These are phyloP conservation scores for Coniochaeta prunicola DNA, from an alignment of 2,329 filamentous ascomycete species.

Conservation along the genomic window DNA sequence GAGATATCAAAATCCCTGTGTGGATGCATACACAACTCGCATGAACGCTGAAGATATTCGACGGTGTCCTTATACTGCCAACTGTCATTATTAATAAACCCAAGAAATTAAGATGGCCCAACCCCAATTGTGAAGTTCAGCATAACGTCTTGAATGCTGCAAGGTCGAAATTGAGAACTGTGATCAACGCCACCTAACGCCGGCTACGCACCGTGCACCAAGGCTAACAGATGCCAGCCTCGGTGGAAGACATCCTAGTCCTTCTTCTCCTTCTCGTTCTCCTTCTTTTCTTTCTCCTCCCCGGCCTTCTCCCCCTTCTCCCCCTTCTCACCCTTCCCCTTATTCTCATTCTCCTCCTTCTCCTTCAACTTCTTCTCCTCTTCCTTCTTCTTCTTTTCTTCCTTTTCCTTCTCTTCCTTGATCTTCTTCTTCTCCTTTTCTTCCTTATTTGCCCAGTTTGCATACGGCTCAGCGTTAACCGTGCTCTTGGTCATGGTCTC, in stretches of 20 bases:
- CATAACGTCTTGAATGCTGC: neutral
- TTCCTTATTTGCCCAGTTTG: slow-evolving; percentile 40
- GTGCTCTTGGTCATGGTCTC: slow-evolving; percentile 30
- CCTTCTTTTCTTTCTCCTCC: slow-evolving; percentile 11
- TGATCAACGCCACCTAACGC: neutral
- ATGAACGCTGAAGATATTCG: no score
- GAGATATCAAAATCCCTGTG: no score
- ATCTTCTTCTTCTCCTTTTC: slow-evolving; percentile 29
- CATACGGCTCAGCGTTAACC: slow-evolving; percentile 24
- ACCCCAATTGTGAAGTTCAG: no score
- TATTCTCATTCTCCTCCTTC: slow-evolving; percentile 22
- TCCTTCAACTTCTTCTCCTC: slow-evolving; percentile 24
- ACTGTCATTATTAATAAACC: no score
- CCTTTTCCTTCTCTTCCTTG: slow-evolving; percentile 30
- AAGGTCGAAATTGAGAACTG: neutral
- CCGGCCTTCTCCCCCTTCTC: slow-evolving; percentile 13
- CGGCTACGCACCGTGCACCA: no score
- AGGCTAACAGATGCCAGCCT: no score
- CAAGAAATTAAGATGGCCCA: no score
- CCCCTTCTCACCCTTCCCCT: slow-evolving; percentile 15
- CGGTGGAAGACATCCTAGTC: no score
- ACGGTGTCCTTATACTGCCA: no score
- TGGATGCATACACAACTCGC: no score
- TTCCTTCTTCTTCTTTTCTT: slow-evolving; percentile 28
- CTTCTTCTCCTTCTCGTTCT: slow-evolving; percentile 6